Evolutionary conservation across 2,329 filamentous ascomycete genomes (phyloP).

Genomic region (Colletotrichum lini): DNA sequence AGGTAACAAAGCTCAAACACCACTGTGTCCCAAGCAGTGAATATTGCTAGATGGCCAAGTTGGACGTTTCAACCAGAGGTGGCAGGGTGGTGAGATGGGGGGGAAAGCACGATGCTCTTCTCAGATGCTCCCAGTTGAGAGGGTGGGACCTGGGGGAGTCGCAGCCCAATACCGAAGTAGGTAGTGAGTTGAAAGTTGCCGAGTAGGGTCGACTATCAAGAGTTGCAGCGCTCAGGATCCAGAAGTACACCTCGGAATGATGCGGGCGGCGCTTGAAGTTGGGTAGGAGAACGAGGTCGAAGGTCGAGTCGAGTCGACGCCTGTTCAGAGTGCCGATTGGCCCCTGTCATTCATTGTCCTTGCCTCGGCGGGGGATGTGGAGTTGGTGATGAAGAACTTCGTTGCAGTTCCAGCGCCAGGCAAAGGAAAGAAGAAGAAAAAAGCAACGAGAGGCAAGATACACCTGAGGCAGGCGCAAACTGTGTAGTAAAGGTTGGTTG

Average conservation of each 20-base stretch:
- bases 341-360: conserved; percentile 29
- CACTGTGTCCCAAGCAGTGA: conserved; percentile 13
- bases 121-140: background rate
- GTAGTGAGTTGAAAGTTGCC: conserved; percentile 7
- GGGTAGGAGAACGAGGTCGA: conserved; percentile 15
- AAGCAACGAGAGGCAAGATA: conserved; percentile 2
- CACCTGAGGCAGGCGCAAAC: conserved; percentile 23
- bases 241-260: background rate
- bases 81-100: background rate
- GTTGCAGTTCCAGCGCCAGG: conserved; percentile 3
- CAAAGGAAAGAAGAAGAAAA: conserved; percentile 9
- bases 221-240: background rate
- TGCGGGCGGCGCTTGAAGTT: conserved; percentile 14
- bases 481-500: background rate
- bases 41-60: background rate
- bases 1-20: background rate
- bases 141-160: background rate
- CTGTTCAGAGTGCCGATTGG: conserved; percentile 20
- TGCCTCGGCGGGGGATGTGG: conserved; percentile 17
- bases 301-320: conserved; percentile 37
- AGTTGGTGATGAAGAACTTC: conserved; percentile 5
- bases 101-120: conserved; percentile 25
- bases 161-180: background rate
- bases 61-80: background rate
- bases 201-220: conserved; percentile 1